These are phyloP conservation scores for Haematococcus lacustris DNA, from an alignment of 139 green algal species.

Conservation along the genomic window DNA sequence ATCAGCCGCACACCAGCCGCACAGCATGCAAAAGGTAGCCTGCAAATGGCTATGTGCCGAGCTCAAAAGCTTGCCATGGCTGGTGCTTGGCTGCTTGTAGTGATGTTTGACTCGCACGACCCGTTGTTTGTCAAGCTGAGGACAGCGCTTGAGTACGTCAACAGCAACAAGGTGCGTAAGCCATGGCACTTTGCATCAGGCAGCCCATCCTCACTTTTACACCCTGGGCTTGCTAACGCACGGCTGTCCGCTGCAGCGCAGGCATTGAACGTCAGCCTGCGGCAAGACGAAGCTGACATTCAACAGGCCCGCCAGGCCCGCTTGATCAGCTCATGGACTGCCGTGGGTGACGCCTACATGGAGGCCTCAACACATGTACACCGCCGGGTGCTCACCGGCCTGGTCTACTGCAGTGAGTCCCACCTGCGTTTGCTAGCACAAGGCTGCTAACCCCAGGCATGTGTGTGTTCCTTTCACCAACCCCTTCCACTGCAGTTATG, in stretches of 20 bases:
- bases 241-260: too few relatives aligned
- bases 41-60: too few relatives aligned
- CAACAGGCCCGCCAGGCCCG: background rate
- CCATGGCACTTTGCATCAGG: background rate
- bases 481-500: too few relatives aligned
- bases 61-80: too few relatives aligned
- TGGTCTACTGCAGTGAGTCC: background rate
- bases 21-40: too few relatives aligned
- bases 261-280: conserved; percentile 2
- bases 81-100: too few relatives aligned
- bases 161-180: conserved; percentile 11
- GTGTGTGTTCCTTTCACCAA: too few relatives aligned
- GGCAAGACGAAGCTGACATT: conserved; percentile 2
- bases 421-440: background rate
- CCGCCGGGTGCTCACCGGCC: background rate
- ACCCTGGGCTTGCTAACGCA: too few relatives aligned
- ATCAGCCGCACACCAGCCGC: too few relatives aligned
- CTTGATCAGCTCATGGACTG: background rate
- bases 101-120: conserved; percentile 15
- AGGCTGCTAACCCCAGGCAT: background rate
- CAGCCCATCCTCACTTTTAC: too few relatives aligned
- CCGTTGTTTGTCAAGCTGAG: conserved; percentile 10
- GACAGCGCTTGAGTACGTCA: conserved; percentile 12
- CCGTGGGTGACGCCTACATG: background rate
- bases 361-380: background rate